Base-by-base conservation (phyloP, 805 yeast genomes). In the Candida argentea region DNA sequence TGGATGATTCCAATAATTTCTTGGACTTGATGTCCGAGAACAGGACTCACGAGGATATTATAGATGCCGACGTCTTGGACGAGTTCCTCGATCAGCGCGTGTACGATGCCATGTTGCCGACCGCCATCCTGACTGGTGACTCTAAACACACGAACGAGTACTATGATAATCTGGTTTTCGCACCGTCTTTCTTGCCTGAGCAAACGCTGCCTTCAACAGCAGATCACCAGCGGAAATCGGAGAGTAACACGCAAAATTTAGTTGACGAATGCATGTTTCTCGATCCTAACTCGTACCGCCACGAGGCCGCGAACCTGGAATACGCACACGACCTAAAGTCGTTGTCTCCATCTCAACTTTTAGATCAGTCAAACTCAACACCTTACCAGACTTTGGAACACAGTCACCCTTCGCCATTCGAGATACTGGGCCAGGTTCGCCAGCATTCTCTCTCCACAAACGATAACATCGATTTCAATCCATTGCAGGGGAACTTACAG, bases 61-160 rank as follows among this genome's bases (percentile, higher is more conserved):
- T 20, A n/a, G n/a, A n/a, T n/a, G n/a, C n/a, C n/a, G 78, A 73
- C 35, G 58, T 73, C 20, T 43, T 74, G 25, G 76, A 70, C 39
- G 80, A 74, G 42, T 70, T 70, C 31, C 50, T 70, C 29, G 75
- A 70, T 41, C 65, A 68, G 37, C 49, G 74, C 30, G 65, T 69
- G 6, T 69, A 65, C 34, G 73, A 67, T 22, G 45, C 47, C 18
- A 22, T 43, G 19, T 39, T 38, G 15, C 41, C 38, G 25, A 40
- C 47, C 6, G 47, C 49, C 5, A 40, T 33, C 10, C 16, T 29
- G 20, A n/a, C 12, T 8, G 32, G 37, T 27, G 40, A 42, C 28
- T 23, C 25, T 18, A 38, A 39, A 16, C 17, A 26, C 8, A 30
- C 26, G 8, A 43, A 33, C 22, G n/a, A n/a, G n/a, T n/a, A n/a